A percentile compares a stretch with the other conserved stretches of the same genome.
Evolutionary conservation across 2,329 filamentous ascomycete species (phyloP).

Genomic region (Nemania bipapillata): DNA sequence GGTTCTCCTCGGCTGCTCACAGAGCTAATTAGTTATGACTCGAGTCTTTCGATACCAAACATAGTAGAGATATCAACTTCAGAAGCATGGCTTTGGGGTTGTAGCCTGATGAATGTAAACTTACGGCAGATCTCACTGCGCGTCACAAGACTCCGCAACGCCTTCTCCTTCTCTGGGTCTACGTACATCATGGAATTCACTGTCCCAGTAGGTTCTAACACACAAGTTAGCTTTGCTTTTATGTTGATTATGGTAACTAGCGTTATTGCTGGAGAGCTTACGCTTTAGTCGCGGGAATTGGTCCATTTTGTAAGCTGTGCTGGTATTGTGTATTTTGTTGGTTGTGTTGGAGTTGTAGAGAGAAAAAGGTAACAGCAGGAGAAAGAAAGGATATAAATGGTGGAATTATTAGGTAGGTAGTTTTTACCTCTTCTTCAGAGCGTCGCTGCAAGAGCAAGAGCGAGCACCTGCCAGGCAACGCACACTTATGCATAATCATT

Average conservation of each 20-base stretch:
- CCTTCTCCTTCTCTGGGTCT: constrained; percentile 9
- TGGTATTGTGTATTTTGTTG: neutral
- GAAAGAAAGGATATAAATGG: neutral
- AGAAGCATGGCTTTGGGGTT: neutral
- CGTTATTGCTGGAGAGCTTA: neutral
- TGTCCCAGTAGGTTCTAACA: neutral
- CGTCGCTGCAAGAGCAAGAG: neutral
- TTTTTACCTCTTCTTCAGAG: too few relatives aligned
- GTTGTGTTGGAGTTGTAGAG: neutral
- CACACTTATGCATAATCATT: neutral
- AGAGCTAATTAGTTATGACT: neutral
- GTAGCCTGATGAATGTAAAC: neutral
- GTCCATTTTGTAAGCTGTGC: constrained; percentile 4
- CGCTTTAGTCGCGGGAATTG: neutral
- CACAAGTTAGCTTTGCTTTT: neutral
- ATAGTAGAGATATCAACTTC: neutral
- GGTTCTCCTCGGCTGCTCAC: constrained; percentile 28
- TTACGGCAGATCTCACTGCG: constrained; percentile 30
- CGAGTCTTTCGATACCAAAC: neutral
- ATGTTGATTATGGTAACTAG: neutral
- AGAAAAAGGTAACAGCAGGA: neutral
- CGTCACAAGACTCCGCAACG: constrained; percentile 4
- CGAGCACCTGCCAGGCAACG: neutral
- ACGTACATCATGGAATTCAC: neutral
- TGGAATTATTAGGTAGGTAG: too few relatives aligned